Percentiles rank a stretch among this genome's conserved stretches.
Conservation (phyloP, 164 flowering plant species). For the grape (Vitis vinifera) region DNA sequence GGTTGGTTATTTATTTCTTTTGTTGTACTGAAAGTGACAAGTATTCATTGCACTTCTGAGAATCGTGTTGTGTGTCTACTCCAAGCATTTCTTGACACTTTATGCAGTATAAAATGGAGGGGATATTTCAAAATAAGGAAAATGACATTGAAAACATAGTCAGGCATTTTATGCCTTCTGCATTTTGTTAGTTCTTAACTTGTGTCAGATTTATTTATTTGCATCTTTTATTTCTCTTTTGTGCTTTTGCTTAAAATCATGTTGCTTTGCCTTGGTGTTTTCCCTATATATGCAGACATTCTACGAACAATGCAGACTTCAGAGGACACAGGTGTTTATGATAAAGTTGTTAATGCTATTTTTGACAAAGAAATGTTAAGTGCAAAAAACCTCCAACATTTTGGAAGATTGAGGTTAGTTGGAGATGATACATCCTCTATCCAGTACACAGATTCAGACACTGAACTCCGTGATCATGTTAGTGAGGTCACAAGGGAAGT, state of each 20-base stretch:
- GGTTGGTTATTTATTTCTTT: no score
- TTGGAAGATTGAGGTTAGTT: conserved; percentile 33
- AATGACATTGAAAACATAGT: no score
- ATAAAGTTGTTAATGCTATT: conserved; percentile 75
- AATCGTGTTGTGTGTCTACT: no score
- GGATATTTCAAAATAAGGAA: no score
- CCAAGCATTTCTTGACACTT: no score
- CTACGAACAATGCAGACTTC: conserved; percentile 71
- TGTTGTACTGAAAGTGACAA: no score
- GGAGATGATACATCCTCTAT: conserved; percentile 40
- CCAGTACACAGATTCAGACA: conserved; percentile 53
- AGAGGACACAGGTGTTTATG: conserved; percentile 77
- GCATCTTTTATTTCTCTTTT: no score
- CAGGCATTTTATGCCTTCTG: neutral
- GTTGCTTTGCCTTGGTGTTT: neutral
- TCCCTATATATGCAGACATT: conserved; percentile 49
- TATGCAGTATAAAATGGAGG: no score
- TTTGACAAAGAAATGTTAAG: conserved; percentile 63
- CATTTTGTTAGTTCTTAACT: neutral
- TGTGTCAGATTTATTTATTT: neutral
- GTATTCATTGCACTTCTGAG: no score
- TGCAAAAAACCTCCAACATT: conserved; percentile 41
- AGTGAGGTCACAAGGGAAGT: conserved; percentile 57
- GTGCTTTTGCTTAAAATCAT: no score
- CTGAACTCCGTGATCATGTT: conserved; percentile 65